These are phyloP conservation scores for Chlamydomonas sp. DNA, from an alignment of 139 green algal genomes.

Conservation along the genomic window DNA sequence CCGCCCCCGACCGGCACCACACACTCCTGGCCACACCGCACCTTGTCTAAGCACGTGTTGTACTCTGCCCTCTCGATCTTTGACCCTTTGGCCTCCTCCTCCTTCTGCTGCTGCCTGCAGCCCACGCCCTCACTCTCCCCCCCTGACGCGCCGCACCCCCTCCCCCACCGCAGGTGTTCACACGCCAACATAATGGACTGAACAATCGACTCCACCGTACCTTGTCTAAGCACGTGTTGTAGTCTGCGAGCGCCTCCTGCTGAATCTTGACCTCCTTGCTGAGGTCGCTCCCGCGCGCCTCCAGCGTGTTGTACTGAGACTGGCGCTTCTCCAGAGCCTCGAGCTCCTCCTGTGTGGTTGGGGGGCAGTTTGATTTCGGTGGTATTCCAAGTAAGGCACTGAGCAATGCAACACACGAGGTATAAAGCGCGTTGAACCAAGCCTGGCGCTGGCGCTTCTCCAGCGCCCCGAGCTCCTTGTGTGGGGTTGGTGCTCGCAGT, in stretches of 20 bases:
- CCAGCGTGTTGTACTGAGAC: constrained; percentile 38
- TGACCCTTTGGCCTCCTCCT: constrained; percentile 56
- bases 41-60: constrained; percentile 71
- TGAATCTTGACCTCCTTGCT: constrained; percentile 54
- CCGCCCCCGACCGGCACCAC: no score
- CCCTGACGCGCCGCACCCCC: no score
- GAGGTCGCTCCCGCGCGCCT: constrained; percentile 37
- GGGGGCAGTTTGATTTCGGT: neutral
- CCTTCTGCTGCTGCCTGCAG: no score
- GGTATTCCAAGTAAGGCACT: no score
- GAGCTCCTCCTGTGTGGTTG: constrained; percentile 37
- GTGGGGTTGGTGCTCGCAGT: no score
- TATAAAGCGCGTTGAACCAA: no score
- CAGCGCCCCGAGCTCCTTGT: no score
- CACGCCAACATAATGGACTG: no score
- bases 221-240: constrained; percentile 71
- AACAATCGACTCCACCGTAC: constrained; percentile 10
- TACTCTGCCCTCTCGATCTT: constrained; percentile 60
- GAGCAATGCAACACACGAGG: no score
- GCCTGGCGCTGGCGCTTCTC: no score
- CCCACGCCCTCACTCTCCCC: no score
- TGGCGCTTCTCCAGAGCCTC: constrained; percentile 42
- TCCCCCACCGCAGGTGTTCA: no score
- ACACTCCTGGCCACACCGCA: neutral
- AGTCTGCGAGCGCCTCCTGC: constrained; percentile 62